These are phyloP conservation scores for Skeletonema marinoi DNA, from an alignment of 108 stramenopile genomes.

Conservation along the genomic window DNA sequence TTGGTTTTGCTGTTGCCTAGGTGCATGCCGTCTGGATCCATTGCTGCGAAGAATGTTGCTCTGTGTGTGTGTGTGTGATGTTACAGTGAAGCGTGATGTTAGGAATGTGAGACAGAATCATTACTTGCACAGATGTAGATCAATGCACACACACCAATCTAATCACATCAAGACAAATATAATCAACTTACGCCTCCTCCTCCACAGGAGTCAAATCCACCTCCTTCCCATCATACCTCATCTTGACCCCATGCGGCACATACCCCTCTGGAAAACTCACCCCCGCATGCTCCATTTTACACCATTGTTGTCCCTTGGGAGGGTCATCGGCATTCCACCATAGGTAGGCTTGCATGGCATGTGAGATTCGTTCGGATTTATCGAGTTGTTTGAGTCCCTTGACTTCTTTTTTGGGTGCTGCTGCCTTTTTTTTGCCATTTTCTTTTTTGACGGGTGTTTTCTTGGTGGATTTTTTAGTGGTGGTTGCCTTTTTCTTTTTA, in stretches of 20 bases:
- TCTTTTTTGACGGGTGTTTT: slow-evolving; percentile 44
- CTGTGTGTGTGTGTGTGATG: slow-evolving; percentile 28
- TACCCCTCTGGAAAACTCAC: slow-evolving; percentile 94
- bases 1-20: slow-evolving; percentile 91
- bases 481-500: slow-evolving; percentile 15
- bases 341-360: slow-evolving; percentile 91
- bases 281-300: slow-evolving; percentile 95
- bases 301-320: slow-evolving; percentile 93
- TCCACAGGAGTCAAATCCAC: slow-evolving; percentile 88
- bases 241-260: slow-evolving; percentile 91
- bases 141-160: no score
- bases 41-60: slow-evolving; percentile 97
- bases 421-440: not conserved
- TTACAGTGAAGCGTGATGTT: not conserved
- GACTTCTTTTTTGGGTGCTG: slow-evolving; percentile 2
- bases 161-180: no score
- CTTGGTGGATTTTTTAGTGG: slow-evolving; percentile 12
- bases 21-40: slow-evolving; percentile 96
- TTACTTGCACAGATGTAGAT: not conserved
- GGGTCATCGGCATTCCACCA: slow-evolving; percentile 90
- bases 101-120: not conserved
- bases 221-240: slow-evolving; percentile 92
- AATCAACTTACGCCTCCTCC: slow-evolving; percentile 87
- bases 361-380: slow-evolving; percentile 75
- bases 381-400: slow-evolving; percentile 71